Base-by-base conservation (phyloP, 2,329 filamentous ascomycete genomes). In the Hirsutella minnesotensis region DNA sequence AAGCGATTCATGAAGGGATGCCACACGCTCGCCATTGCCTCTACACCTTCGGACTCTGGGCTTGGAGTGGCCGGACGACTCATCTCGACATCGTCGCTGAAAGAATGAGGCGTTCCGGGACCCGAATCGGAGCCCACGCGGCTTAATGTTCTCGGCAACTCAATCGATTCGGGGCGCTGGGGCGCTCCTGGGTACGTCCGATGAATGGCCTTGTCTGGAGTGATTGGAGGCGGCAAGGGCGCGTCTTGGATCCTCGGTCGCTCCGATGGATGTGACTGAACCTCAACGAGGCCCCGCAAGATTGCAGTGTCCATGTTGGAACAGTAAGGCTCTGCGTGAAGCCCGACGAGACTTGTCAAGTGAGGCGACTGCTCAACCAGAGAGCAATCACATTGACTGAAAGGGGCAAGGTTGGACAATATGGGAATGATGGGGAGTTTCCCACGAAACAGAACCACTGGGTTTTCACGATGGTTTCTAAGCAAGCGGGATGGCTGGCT, bases 1-100 rank as follows among this genome's bases (percentile, higher is more conserved):
- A 73, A 89, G 47, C 76, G 79, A 58, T 87, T 89, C 73, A 78
- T 84, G 10, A 70, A 68, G 10, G 75, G 74, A 16, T 76, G 67
- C 47, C 69, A 78, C 45, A 77, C 72, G 47, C 69, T 80, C 39
- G 77, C 75, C 27, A 77, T 55, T 3, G 69, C 59, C 37, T 71
- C 66, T 1, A 66, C 65, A 8, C 60, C 66, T 8, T 66, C 62
- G 5, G 53, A 52, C 3, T 50, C 37, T 3, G 51, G 47, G 1
- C 51, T 16, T 4, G 73, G 74, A 7, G 66, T 73, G 5, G 64
- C 52, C 3, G 75, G 71, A 13, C 69, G 60, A 52, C 73, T 81
- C 55, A 67, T 70, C 51, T 81, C 77, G 2, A 77, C 54, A 45
- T 69, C 59, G 10, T 47, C 53, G 3, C 52, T 48, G 35, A 45